phyloP scores from a whole-genome alignment of 768 basidiomycete genomes.

The Rhodotorula graminis region DNA sequence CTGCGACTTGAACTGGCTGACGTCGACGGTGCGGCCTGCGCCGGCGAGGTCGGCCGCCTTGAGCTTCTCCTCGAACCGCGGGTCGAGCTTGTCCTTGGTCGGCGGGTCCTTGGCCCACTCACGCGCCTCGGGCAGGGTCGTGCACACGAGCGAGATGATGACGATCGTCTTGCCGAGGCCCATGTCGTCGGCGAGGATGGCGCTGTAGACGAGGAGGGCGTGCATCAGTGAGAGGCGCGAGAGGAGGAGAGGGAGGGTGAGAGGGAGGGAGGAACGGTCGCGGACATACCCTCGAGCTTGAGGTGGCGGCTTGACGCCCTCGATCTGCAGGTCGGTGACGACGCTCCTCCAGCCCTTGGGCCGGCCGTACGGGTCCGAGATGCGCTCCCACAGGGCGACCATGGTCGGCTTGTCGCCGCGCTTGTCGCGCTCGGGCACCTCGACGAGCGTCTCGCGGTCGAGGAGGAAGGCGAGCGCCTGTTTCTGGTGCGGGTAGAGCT shows the following conservation, averaged over 20 bases:
- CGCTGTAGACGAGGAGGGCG: constrained; percentile 46
- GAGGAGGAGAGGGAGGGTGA: no score
- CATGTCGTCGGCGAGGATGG: constrained; percentile 96
- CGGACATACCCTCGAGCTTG: constrained; percentile 34
- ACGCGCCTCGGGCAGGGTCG: constrained; percentile 67
- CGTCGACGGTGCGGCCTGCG: not conserved
- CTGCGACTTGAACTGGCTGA: constrained; percentile 13
- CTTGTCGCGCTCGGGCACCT: constrained; percentile 27
- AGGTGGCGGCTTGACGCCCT: constrained; percentile 28
- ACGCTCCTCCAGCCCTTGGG: constrained; percentile 64
- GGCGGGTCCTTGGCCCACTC: constrained; percentile 54
- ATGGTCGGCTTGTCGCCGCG: constrained; percentile 30
- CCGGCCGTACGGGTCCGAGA: constrained; percentile 47
- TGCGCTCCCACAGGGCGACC: constrained; percentile 52
- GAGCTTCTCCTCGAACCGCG: constrained; percentile 31
- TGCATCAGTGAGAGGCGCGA: not conserved
- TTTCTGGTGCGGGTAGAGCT: constrained; percentile 93
- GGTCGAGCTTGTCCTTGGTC: constrained; percentile 54
- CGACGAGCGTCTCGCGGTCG: constrained; percentile 60
- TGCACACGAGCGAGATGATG: constrained; percentile 85
- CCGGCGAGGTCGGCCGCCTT: not conserved
- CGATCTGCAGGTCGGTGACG: constrained; percentile 72
- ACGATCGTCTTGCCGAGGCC: constrained; percentile 96
- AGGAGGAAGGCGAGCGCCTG: constrained; percentile 93
- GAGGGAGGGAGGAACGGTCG: no score